Percentiles rank a stretch among this genome's conserved stretches.
Evolutionary conservation across 2,329 filamentous ascomycete genomes (phyloP).

Genomic region (Mycogone perniciosa): DNA sequence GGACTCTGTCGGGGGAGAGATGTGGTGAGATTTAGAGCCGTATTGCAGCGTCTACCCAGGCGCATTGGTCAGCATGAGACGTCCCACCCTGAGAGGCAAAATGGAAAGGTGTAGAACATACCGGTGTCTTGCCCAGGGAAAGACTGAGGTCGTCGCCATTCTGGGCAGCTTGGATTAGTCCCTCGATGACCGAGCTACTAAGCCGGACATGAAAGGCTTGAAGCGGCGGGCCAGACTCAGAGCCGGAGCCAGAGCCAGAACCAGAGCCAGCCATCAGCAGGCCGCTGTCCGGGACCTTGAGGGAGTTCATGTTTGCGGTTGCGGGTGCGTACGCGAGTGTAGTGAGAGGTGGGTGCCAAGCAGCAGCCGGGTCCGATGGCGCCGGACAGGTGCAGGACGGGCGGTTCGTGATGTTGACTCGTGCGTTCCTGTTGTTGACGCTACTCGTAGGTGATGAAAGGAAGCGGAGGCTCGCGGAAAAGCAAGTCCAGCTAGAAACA

Average conservation of each 20-base stretch:
- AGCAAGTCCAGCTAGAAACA: not conserved
- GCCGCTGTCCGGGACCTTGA: constrained; percentile 52
- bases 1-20: constrained; percentile 39
- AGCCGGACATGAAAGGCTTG: constrained; percentile 55
- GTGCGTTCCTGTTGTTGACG: not conserved
- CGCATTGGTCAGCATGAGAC: constrained; percentile 15
- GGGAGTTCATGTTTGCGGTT: constrained; percentile 38
- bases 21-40: constrained; percentile 43
- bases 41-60: constrained; percentile 45
- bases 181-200: constrained; percentile 51
- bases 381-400: not conserved
- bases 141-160: constrained; percentile 52
- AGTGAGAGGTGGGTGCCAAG: not conserved
- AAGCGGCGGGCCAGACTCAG: constrained; percentile 37
- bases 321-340: constrained; percentile 2
- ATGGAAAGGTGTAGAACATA: constrained; percentile 35
- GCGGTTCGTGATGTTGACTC: not conserved
- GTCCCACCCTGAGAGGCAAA: constrained; percentile 5
- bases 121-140: constrained; percentile 51
- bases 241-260: constrained; percentile 35
- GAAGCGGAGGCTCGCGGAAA: constrained; percentile 2
- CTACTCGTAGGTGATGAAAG: not conserved
- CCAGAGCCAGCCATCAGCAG: constrained; percentile 50
- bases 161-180: constrained; percentile 55
- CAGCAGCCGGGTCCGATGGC: constrained; percentile 2